Percentiles rank a stretch among this genome's conserved stretches.
These are phyloP conservation scores for Cyathus striatus DNA, from an alignment of 768 basidiomycete species.

Conservation along the genomic window DNA sequence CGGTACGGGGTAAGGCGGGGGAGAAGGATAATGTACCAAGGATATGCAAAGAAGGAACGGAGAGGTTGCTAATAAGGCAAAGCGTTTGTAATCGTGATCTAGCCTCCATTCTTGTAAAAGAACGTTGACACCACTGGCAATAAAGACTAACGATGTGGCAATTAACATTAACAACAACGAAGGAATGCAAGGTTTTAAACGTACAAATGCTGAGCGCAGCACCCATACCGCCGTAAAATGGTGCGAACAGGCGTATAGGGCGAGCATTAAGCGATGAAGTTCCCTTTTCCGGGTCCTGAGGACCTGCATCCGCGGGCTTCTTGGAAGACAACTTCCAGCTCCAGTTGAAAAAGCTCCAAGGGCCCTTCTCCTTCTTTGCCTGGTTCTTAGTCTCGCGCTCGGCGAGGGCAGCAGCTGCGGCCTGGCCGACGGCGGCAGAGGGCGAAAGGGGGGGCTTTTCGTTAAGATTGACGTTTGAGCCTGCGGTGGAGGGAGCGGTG, in stretches of 20 bases:
- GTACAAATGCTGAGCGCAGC: constrained; percentile 62
- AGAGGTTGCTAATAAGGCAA: constrained; percentile 56
- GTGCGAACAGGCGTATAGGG: constrained; percentile 61
- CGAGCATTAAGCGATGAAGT: constrained; percentile 28
- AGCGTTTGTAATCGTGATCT: constrained; percentile 59
- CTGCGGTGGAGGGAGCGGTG: constrained; percentile 39
- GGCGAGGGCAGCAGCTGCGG: constrained; percentile 23
- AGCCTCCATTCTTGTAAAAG: constrained; percentile 64
- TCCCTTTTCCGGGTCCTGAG: constrained; percentile 50
- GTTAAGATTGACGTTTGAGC: constrained; percentile 53
- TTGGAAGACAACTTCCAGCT: constrained; percentile 41
- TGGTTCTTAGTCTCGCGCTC: constrained; percentile 10
- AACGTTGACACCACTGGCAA: constrained; percentile 53
- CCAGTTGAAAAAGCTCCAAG: constrained; percentile 31
- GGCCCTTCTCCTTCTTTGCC: constrained; percentile 17
- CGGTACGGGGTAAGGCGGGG: constrained; percentile 1
- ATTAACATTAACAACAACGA: constrained; percentile 1
- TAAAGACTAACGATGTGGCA: constrained; percentile 47
- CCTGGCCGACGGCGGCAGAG: constrained; percentile 19
- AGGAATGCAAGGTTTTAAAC: constrained; percentile 16
- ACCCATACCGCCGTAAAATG: constrained; percentile 69
- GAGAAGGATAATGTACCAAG: constrained; percentile 39
- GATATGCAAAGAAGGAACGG: constrained; percentile 78
- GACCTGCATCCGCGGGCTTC: constrained; percentile 17
- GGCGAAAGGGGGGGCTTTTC: constrained; percentile 28